A percentile compares a stretch with the other conserved stretches of the same genome.
Evolutionary conservation across 441 rosid species (phyloP).

Genomic region (Manihot esculenta): DNA sequence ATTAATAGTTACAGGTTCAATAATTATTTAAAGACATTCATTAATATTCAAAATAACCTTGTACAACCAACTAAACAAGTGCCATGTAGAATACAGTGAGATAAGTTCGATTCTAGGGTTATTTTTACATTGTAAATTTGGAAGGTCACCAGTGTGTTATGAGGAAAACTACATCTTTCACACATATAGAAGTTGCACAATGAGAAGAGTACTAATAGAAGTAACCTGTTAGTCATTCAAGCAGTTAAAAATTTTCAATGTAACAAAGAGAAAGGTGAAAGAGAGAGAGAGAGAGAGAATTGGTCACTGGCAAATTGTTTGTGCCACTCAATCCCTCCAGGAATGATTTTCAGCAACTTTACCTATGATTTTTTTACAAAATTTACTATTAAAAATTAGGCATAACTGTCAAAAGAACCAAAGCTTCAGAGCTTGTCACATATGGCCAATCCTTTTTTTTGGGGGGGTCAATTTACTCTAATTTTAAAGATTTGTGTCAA

Average conservation of each 20-base stretch:
- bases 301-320: not conserved
- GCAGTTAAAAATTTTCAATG: no score
- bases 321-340: no score
- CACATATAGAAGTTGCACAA: not conserved
- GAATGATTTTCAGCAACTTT: no score
- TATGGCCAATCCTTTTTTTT: no score
- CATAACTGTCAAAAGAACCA: no score
- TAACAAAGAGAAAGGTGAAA: no score
- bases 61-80: not conserved
- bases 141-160: not conserved
- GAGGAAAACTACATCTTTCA: not conserved
- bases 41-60: not conserved
- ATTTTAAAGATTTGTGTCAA: no score
- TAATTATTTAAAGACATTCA: not conserved
- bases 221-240: not conserved
- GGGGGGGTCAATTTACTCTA: no score
- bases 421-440: no score
- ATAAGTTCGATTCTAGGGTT: not conserved
- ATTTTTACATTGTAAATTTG: not conserved
- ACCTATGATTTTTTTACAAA: no score
- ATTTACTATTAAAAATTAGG: no score
- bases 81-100: not conserved
- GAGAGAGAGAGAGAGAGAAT: no score
- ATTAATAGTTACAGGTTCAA: not conserved
- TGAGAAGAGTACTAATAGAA: not conserved